Percentiles rank a stretch among this genome's conserved stretches.
These are phyloP conservation scores for Ceratobasidium sp. DNA, from an alignment of 1,284 basidiomycete species.

Conservation along the genomic window DNA sequence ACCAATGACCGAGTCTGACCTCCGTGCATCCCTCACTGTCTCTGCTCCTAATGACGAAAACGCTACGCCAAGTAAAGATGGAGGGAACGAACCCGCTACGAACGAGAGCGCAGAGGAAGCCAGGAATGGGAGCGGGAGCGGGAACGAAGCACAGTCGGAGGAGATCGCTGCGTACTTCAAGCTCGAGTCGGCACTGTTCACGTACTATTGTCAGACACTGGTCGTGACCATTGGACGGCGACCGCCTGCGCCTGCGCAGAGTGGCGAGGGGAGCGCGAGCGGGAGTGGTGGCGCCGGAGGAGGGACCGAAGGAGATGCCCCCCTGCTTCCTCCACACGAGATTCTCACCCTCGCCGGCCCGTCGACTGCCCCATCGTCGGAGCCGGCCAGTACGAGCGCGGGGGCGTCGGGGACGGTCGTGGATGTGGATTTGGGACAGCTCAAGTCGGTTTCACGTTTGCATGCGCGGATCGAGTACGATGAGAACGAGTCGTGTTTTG, in stretches of 20 bases:
- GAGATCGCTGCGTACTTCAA: constrained; percentile 92
- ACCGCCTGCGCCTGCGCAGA: constrained; percentile 48
- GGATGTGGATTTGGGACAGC: constrained; percentile 95
- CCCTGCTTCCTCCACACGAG: constrained; percentile 34
- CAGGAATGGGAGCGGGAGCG: not conserved
- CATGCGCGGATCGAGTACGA: constrained; percentile 97
- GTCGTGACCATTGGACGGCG: constrained; percentile 74
- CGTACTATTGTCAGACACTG: constrained; percentile 85
- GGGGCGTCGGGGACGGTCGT: constrained; percentile 56
- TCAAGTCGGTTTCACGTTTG: constrained; percentile 95
- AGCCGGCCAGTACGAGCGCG: constrained; percentile 51
- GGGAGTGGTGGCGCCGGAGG: constrained; percentile 16
- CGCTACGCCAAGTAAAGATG: not conserved
- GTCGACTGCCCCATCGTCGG: constrained; percentile 59
- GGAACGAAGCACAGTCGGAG: constrained; percentile 31
- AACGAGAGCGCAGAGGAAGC: not conserved
- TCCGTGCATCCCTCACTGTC: not conserved
- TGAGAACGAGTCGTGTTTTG: constrained; percentile 86
- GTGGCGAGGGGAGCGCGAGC: constrained; percentile 2
- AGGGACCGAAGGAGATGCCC: constrained; percentile 6
- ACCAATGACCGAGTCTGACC: constrained; percentile 37
- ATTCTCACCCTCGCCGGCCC: constrained; percentile 50
- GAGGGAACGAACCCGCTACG: not conserved
- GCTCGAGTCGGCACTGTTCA: constrained; percentile 91
- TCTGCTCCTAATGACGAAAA: constrained; percentile 22